Base-by-base conservation (phyloP, 2,329 filamentous ascomycete species). In the Arthrobotrys iridis region DNA sequence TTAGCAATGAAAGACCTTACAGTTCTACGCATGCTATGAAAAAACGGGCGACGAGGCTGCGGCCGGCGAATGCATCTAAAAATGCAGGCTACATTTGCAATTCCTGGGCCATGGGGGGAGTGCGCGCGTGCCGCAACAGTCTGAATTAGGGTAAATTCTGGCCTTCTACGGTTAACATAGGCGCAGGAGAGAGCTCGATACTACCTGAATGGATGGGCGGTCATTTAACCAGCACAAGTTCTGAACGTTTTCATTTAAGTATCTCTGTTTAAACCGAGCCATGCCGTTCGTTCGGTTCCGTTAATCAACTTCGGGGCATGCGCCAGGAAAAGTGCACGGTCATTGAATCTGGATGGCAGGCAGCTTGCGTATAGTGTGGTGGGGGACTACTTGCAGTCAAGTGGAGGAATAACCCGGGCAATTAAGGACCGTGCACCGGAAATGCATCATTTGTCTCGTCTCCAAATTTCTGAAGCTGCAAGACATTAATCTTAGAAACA, bases 391-490 rank as follows among this genome's bases (percentile, higher is more conserved):
- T 5, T 26, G 35, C n/a, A 24, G 28, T 26, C 20, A 24, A 35
- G 30, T 37, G 60, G 30, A 52, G 22, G 33, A 43, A 65, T 24
- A 50, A 55, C 48, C 66, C 58, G 55, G 66, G n/a, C n/a, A n/a
- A n/a, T 26, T 33, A 45, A 60, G 52, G 60, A 20, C 59, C 60
- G 59, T 73, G 68, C 59, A 46, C 60, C 60, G 52, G 59, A 59
- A 66, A 60, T 62, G 50, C 68, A 65, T 15, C 35, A 63, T 40
- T 18, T 41, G 41, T 59, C 60, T 73, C 68, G 68, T 73, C 68
- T 73, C 68, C 68, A 55, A 64, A 50, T 59, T 73, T 73, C 48
- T 43, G 52, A 60, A 66, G 50, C 68, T 73, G 68, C 68, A 73
- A 73, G 68, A 73, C 60, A 66, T 73, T 33, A 60, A 45, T 52